Conservation (phyloP, 345 rosid species). For the Citrus unshiu region DNA sequence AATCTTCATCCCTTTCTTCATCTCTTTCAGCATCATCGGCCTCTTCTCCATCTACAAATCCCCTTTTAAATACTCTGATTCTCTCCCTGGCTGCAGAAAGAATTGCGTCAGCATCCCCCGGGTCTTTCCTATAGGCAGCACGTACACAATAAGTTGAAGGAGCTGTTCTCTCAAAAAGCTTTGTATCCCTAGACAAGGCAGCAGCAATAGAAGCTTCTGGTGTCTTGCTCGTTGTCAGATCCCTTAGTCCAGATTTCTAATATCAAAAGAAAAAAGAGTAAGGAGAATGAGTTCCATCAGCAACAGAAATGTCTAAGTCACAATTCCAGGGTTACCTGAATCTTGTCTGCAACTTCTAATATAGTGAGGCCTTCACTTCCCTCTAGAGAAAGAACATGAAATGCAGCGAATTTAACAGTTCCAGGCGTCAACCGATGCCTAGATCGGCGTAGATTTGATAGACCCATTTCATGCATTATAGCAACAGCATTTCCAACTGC, state of each 20-base stretch:
- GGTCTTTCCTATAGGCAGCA: conserved; percentile 72
- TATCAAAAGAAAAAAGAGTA: not conserved
- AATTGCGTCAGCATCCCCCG: conserved; percentile 61
- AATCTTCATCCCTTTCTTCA: conserved; percentile 85
- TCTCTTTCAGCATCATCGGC: conserved; percentile 86
- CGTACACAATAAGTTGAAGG: conserved; percentile 95
- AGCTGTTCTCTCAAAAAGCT: conserved; percentile 91
- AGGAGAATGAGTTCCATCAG: not conserved
- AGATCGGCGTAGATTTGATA: conserved; percentile 67
- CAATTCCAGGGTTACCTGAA: conserved; percentile 54
- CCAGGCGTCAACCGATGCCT: conserved; percentile 95
- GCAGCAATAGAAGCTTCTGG: conserved; percentile 98
- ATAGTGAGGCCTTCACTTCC: conserved; percentile 73
- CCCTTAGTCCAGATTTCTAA: conserved; percentile 88
- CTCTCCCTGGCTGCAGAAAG: conserved; percentile 79
- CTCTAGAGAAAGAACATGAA: conserved; percentile 79
- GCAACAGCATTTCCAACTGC: conserved; percentile 86
- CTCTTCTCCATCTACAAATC: conserved; percentile 62
- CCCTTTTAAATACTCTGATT: conserved; percentile 59
- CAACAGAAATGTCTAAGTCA: not conserved
- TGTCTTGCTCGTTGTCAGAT: conserved; percentile 86
- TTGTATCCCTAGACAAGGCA: conserved; percentile 89
- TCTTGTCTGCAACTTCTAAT: conserved; percentile 86
- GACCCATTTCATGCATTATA: conserved; percentile 84
- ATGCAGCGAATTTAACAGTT: conserved; percentile 93